Base-by-base conservation (phyloP, 495 filamentous ascomycete genomes). In the Amphirosellinia nigrospora region DNA sequence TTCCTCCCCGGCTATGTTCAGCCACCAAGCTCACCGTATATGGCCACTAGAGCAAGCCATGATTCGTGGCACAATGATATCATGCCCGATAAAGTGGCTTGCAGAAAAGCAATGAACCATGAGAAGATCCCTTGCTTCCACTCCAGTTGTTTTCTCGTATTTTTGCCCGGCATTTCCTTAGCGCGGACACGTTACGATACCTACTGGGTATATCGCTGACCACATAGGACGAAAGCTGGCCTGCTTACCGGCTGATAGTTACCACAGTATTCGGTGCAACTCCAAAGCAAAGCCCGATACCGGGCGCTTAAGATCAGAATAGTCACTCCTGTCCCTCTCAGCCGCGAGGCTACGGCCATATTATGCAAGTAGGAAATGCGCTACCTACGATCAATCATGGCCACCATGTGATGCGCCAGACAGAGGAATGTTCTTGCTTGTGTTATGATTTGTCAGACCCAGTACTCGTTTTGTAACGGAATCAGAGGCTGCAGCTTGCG, bases 71-170 rank as follows among this genome's bases (percentile, higher is more conserved):
- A 43, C 7, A 23, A 28, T 62, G 50, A 23, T 52, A 28, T 41
- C 43, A 36, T 36, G 28, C 21, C n/a, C 61, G 28, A 64, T 8
- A 36, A 23, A 48, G 28, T 48, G 61, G 41, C 45, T 52, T 26
- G 15, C 28, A 53, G 36, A 65, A 64, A 65, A 65, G 63, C 63
- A 65, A 65, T 61, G 28, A 28, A 61, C 58, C 36, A 61, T 61
- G 58, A 9, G 34, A 28, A 15, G 32, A 60, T 60, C 58, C 36
- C 1, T 8, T 61, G 21, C 36, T n/a, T 16, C 50, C 28, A 53
- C 23, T 11, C 26, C 16, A 15, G 26, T 11, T 30, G 21, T 10
- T 65, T 16, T 19, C 63, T 65, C 45, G 32, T 53, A 41, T 52
- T 53, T n/a, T 1, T 53, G 32, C 41, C 63, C n/a, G 46, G 46